Evolutionary conservation across 2,329 filamentous ascomycete species (phyloP).

Genomic region (Cadophora malorum): DNA sequence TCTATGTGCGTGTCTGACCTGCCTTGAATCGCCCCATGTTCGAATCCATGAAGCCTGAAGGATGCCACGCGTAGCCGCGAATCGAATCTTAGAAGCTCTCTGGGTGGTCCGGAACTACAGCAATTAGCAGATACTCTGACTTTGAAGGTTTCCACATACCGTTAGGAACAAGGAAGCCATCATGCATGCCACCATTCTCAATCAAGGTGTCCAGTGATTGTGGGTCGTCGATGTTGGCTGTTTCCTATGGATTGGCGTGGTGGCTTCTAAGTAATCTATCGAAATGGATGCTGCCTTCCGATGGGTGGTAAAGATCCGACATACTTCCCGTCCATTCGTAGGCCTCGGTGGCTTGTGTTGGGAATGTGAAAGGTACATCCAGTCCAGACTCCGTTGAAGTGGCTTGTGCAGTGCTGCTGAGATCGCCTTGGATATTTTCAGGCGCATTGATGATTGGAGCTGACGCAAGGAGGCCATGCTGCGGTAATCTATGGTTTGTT

Average conservation of each 20-base stretch:
- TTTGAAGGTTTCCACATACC: slow-evolving; percentile 7
- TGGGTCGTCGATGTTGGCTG: slow-evolving; percentile 18
- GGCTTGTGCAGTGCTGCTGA: neutral
- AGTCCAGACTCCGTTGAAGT: neutral
- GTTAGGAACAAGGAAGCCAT: slow-evolving; percentile 16
- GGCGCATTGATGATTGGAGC: slow-evolving; percentile 20
- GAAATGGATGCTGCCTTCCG: slow-evolving; percentile 25
- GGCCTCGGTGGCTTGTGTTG: neutral
- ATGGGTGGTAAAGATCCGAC: slow-evolving; percentile 32
- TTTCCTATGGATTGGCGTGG: slow-evolving; percentile 16
- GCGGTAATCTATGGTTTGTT: slow-evolving; percentile 14
- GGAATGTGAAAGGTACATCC: neutral
- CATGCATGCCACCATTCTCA: slow-evolving; percentile 7
- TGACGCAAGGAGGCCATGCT: slow-evolving; percentile 33
- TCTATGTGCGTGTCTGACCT: neutral
- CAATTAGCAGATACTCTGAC: neutral
- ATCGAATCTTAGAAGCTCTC: neutral
- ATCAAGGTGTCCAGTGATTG: slow-evolving; percentile 6
- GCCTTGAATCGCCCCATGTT: neutral
- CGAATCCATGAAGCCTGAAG: neutral
- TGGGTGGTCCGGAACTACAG: slow-evolving; percentile 4
- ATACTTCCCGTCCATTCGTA: slow-evolving; percentile 34
- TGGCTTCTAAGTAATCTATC: slow-evolving; percentile 19
- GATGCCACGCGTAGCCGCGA: neutral
- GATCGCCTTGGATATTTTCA: neutral